Percentiles rank a stretch among this genome's conserved stretches.
These are phyloP conservation scores for Climacium dendroides DNA, from an alignment of 225 moss, liverwort and hornwort species.

Conservation along the genomic window DNA sequence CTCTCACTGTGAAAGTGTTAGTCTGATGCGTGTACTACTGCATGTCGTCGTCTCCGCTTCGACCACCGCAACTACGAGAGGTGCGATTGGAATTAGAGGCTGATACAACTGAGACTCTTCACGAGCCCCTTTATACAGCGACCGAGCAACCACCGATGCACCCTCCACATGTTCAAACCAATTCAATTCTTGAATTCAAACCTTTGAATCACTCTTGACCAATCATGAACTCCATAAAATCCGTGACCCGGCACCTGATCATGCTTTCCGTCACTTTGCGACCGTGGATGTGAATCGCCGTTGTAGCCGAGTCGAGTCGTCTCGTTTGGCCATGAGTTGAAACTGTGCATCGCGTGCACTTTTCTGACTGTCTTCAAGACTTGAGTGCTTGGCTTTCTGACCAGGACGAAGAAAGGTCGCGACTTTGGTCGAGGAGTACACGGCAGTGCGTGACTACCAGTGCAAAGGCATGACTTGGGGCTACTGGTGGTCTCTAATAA, in stretches of 20 bases:
- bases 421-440: not conserved
- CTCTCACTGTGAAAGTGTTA: not conserved
- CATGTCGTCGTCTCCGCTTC: not conserved
- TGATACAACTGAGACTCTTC: not conserved
- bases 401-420: not conserved
- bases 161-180: not conserved
- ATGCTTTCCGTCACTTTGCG: slow-evolving; percentile 16
- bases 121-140: not conserved
- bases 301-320: not conserved
- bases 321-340: not conserved
- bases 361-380: not conserved
- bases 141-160: not conserved
- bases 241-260: not conserved
- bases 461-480: not conserved
- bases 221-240: not conserved
- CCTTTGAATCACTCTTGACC: not conserved
- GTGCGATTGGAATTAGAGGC: not conserved
- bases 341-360: not conserved
- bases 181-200: not conserved
- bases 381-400: not conserved
- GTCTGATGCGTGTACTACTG: not conserved
- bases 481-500: not conserved
- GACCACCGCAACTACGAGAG: not conserved
- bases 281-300: not conserved
- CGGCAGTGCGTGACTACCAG: not conserved